Base-by-base conservation (phyloP, 495 filamentous ascomycete species). In the Glutinoglossum americanum region DNA sequence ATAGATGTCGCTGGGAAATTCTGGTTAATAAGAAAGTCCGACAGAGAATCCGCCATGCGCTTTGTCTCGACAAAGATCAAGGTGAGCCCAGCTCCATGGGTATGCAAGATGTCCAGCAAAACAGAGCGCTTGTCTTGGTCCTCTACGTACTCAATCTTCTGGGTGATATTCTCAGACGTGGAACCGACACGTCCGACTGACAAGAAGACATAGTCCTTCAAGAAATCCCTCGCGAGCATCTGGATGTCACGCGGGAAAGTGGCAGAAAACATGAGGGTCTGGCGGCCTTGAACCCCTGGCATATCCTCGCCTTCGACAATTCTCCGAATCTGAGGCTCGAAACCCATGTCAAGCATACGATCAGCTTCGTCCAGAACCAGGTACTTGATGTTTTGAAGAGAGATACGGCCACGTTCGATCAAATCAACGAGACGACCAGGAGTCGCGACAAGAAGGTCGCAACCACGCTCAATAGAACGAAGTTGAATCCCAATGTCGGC, bases 341-440 rank as follows among this genome's bases (percentile, higher is more conserved):
- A 98, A 84, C 92, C 92, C 92, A 98, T 97, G 75, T 98, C 92
- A 78, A 98, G 74, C 92, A 98, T 97, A 70, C 93, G 93, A 75
- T 98, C 92, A 70, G 92, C 92, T 77, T 98, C 92, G 64, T 98
- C 92, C 39, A 98, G 84, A 62, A 98, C 86, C n/a, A 98, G 76
- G 66, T 96, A 98, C 73, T 95, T 96, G 80, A 97, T 96, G 74
- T 92, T 95, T 62, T 80, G 75, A 39, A 96, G 81, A 13, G 90
- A 95, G 69, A 98, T 96, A 67, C 92, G 89, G 62, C 93, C 92
- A 74, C 93, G 87, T 76, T 97, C 93, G 62, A 98, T 94, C 67
- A 98, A 75, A 70, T 98, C 92, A 63, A 97, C 90, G 54, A 97
- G 78, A 77, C 92, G 86, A 71, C 92, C 92, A 60, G 92, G 92